Evolutionary conservation across 345 rosid genomes (phyloP), one percentile per base, ranked within the genome.

Genomic region (Pistacia atlantica): DNA sequence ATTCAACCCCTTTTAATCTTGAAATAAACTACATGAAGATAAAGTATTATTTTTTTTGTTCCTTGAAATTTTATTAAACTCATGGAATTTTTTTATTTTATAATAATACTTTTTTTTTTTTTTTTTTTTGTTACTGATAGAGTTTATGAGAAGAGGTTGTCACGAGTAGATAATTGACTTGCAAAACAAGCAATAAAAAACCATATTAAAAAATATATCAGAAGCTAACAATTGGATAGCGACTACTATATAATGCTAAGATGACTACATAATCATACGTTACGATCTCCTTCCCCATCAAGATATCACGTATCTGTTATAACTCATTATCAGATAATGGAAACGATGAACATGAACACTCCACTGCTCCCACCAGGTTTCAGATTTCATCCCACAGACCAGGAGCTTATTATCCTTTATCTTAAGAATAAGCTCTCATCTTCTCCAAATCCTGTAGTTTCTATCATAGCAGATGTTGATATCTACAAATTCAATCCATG

Each of bases 331-430:
- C 59, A 16, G 45, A 8, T 18, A 51, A 65, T 75, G 63, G 71
- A 75, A 9, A 28, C 4, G 25, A 62, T 37, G 62, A 54, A 38
- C 8, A 38, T 51, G 18, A 20, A 35, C 52, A 16, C 22, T 75
- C 72, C 81, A 35, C 25, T 56, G 12, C 69, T 65, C 57, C 88
- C 82, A 5, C 82, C 84, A 38, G 88, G 90, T 1, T 87, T 87
- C 81, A 77, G 88, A 74, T 87, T 84, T 72, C 81, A 87, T 74
- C 90, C 88, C 0, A 84, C 88, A 14, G 86, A 87, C 76, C 83
- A 84, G 75, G 90, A 87, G 72, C 86, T 84, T 60, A 78, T 84
- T 61, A 16, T 75, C 65, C 74, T 78, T 73, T 83, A 84, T 67
- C 83, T 84, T 35, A 83, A 64, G 45, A 73, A 78, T 78, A 84